Evolutionary conservation across 768 basidiomycete species (phyloP).

Genomic region (Trametes punicea): DNA sequence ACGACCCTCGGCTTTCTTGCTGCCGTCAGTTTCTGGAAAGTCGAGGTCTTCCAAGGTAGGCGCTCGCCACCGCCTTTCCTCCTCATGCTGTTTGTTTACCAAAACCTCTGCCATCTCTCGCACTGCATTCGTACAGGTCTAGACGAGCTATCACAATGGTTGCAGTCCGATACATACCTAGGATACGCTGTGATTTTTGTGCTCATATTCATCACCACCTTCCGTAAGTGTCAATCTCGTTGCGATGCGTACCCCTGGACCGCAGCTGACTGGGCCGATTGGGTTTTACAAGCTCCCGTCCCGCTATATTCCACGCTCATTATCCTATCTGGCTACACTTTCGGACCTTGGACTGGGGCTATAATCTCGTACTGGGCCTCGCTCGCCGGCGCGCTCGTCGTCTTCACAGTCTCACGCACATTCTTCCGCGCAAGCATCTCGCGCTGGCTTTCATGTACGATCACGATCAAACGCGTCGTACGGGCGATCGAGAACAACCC

Average conservation of each 20-base stretch:
- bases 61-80: conserved; percentile 15
- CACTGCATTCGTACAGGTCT: conserved; percentile 49
- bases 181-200: conserved; percentile 78
- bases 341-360: conserved; percentile 80
- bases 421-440: conserved; percentile 70
- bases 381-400: conserved; percentile 76
- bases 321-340: conserved; percentile 88
- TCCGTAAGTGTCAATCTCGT: conserved; percentile 55
- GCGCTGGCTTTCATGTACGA: conserved; percentile 66
- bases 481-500: conserved; percentile 86
- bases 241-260: conserved; percentile 4
- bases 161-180: conserved; percentile 65
- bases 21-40: conserved; percentile 81
- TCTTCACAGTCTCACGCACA: conserved; percentile 76
- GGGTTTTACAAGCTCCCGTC: conserved; percentile 59
- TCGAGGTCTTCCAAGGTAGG: conserved; percentile 79
- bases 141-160: conserved; percentile 76
- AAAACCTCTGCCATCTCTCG: conserved; percentile 6
- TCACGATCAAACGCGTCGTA: conserved; percentile 75
- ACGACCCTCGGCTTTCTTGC: conserved; percentile 76
- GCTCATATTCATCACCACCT: conserved; percentile 83
- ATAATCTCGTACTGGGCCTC: conserved; percentile 86
- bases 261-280: conserved; percentile 11
- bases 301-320: conserved; percentile 94
- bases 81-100: neutral